A percentile compares a stretch with the other conserved stretches of the same genome.
phyloP scores from a whole-genome alignment of 179 eudicot species.

The Amaranthus tricolor region DNA sequence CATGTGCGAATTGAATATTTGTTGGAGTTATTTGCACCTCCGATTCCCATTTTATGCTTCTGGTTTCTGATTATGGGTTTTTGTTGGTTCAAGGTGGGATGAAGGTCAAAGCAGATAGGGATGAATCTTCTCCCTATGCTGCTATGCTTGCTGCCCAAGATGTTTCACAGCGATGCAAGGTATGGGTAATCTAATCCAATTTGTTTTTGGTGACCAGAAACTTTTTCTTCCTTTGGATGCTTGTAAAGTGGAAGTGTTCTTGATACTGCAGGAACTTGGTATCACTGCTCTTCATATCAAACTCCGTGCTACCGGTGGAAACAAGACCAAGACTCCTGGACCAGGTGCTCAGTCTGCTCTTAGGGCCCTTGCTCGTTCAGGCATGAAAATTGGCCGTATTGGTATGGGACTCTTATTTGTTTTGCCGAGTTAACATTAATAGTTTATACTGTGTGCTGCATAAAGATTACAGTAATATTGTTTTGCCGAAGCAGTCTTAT shows the following conservation, averaged over 20 bases:
- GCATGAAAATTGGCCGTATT: slow-evolving; percentile 89
- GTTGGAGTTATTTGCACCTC: too few relatives aligned
- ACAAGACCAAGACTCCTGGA: slow-evolving; percentile 94
- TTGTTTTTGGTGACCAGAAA: neutral
- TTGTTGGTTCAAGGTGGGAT: slow-evolving; percentile 56
- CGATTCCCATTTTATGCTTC: too few relatives aligned
- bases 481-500: too few relatives aligned
- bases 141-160: slow-evolving; percentile 95
- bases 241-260: neutral
- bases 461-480: too few relatives aligned
- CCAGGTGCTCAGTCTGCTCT: slow-evolving; percentile 97
- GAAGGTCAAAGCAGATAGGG: slow-evolving; percentile 93
- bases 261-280: slow-evolving; percentile 37
- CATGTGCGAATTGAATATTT: too few relatives aligned
- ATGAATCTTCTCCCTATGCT: slow-evolving; percentile 90
- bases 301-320: slow-evolving; percentile 91
- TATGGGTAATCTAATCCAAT: neutral
- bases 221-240: neutral
- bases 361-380: slow-evolving; percentile 89
- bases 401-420: slow-evolving; percentile 23
- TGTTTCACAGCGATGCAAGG: slow-evolving; percentile 68
- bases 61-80: neutral
- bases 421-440: neutral
- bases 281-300: slow-evolving; percentile 79
- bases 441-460: neutral